These are phyloP conservation scores for Mytilinidion resinicola DNA, from an alignment of 495 filamentous ascomycete genomes.

Conservation along the genomic window DNA sequence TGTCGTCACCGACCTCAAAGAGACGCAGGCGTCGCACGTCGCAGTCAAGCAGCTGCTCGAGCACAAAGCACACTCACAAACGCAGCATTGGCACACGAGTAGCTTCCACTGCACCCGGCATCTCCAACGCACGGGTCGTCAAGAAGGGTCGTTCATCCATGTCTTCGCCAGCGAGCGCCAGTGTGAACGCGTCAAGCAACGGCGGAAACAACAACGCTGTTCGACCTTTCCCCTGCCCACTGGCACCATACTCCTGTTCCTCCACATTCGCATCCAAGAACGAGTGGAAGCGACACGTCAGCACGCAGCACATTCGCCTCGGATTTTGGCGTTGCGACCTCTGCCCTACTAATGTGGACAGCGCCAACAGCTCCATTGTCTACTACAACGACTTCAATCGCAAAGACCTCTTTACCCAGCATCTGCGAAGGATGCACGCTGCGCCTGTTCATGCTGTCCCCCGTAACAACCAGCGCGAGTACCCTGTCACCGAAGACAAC, in stretches of 20 bases:
- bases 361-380: conserved; percentile 29
- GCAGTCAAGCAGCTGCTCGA: conserved; percentile 14
- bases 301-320: conserved; percentile 71
- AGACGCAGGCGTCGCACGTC: conserved; percentile 15
- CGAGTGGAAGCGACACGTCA: conserved; percentile 92
- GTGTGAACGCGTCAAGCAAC: background rate
- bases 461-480: background rate
- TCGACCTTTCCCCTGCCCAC: conserved; percentile 73
- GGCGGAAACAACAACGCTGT: conserved; percentile 10
- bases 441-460: conserved; percentile 8
- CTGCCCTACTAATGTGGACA: conserved; percentile 46
- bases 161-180: conserved; percentile 3
- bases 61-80: conserved; percentile 1
- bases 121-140: background rate
- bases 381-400: conserved; percentile 72
- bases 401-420: conserved; percentile 90
- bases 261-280: conserved; percentile 89
- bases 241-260: conserved; percentile 72
- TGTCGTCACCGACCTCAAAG: background rate
- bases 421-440: conserved; percentile 86
- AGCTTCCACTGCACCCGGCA: background rate
- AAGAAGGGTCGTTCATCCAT: conserved; percentile 5
- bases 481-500: conserved; percentile 27
- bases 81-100: conserved; percentile 10
- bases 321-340: conserved; percentile 77